A percentile compares a stretch with the other conserved stretches of the same genome.
These are phyloP conservation scores for Kodamaea kaohsiungensis DNA, from an alignment of 805 yeast genomes.

Conservation along the genomic window DNA sequence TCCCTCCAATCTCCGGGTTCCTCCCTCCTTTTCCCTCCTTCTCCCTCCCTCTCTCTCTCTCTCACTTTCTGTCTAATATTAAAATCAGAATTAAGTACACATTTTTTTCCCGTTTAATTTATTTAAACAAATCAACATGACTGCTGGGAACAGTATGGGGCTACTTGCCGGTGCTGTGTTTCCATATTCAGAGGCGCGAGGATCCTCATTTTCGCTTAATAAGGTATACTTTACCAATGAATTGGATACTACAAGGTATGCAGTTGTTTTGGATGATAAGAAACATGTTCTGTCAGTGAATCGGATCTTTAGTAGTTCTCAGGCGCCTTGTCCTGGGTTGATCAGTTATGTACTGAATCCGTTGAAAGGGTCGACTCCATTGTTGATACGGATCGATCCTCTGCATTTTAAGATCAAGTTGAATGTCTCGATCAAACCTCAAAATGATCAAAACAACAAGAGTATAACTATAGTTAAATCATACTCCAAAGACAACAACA, in stretches of 20 bases:
- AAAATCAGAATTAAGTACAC: no score
- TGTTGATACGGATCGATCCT: constrained; percentile 30
- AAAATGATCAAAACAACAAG: constrained; percentile 10
- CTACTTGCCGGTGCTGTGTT: neutral
- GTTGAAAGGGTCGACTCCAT: constrained; percentile 22
- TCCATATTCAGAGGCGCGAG: constrained; percentile 1
- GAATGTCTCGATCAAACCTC: constrained; percentile 24
- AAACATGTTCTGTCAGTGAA: constrained; percentile 21
- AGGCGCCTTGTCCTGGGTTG: constrained; percentile 15
- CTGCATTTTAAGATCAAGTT: constrained; percentile 27
- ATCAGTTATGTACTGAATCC: constrained; percentile 30
- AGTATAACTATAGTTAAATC: constrained; percentile 37
- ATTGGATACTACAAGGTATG: constrained; percentile 22
- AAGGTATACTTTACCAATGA: constrained; percentile 29
- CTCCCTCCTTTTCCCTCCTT: neutral
- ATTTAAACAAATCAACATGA: neutral
- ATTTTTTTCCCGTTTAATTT: constrained; percentile 1
- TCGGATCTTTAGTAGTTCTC: constrained; percentile 17
- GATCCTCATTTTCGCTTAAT: constrained; percentile 15
- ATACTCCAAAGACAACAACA: constrained; percentile 15
- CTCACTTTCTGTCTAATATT: neutral
- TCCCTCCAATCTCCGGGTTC: neutral
- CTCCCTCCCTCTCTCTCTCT: neutral
- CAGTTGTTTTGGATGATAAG: constrained; percentile 20
- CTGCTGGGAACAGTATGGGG: constrained; percentile 3